Conservation (phyloP, 495 filamentous ascomycete genomes). For the Aspergillus ostianus region DNA sequence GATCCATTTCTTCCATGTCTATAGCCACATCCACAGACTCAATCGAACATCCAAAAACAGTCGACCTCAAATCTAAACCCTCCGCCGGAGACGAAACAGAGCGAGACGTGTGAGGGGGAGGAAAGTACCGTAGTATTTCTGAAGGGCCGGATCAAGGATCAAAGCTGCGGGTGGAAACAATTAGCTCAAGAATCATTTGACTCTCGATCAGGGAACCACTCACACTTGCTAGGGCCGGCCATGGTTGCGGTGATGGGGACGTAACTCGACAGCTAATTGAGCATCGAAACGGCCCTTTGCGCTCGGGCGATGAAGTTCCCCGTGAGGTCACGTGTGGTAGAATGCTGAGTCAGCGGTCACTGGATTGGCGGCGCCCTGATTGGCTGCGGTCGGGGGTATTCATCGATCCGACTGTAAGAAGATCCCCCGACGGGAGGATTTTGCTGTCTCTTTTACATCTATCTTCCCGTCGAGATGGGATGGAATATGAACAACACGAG, state of each 20-base stretch:
- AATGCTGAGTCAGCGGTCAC: slow-evolving; percentile 13
- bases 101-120: slow-evolving; percentile 13
- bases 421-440: neutral
- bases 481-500: neutral
- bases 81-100: neutral
- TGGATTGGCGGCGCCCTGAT: neutral
- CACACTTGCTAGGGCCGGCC: slow-evolving; percentile 52
- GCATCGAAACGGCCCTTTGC: neutral
- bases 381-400: neutral
- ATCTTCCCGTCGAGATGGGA: neutral
- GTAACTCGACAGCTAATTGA: slow-evolving; percentile 1
- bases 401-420: neutral
- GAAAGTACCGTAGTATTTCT: slow-evolving; percentile 68
- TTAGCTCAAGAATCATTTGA: neutral
- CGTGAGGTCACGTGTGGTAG: slow-evolving; percentile 11
- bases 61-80: neutral
- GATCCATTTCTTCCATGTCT: neutral
- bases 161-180: slow-evolving; percentile 38
- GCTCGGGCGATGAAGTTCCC: slow-evolving; percentile 15
- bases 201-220: slow-evolving; percentile 14
- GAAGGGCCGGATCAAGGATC: slow-evolving; percentile 73
- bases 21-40: too few species aligned
- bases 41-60: neutral
- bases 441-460: neutral
- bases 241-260: slow-evolving; percentile 28